Evolutionary conservation across 78 protist genomes (phyloP), one percentile per base, ranked within the genome.

Genomic region (Carpediemonas membranifera): DNA sequence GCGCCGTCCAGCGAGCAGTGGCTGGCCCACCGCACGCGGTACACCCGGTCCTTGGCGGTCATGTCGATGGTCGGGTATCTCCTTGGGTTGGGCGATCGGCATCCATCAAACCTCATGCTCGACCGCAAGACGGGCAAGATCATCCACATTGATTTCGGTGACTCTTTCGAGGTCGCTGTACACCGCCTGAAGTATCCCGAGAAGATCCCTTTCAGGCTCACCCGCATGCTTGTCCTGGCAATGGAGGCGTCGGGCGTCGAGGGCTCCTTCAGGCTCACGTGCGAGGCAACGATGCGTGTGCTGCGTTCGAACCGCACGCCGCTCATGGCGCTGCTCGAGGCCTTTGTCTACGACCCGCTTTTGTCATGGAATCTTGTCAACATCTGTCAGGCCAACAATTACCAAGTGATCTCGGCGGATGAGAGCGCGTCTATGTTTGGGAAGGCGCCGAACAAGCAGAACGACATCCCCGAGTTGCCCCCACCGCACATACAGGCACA

Each of bases 331-430:
- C 90, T 97, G 79, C 84, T 97, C 2, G 99, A 95, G 81, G 99
- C 99, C 13, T 97, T 94, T 69, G 95, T 95, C 16, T 83, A 95
- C 80, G 99, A 97, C 71, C 99, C 99, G 27, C 82, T 97, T 28
- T 80, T 95, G 74, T 87, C 85, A 35, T 97, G 98, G 98, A 54
- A 97, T 13, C 86, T 96, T 30, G 60, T 88, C 15, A 27, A 24
- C 16, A 37, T 13, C 21, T 13, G 47, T 5, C 5, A 41, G 47
- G 47, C 47, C 47, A 9, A 13, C 21, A 41, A 5, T 5, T 9
- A 41, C 47, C 5, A 41, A 9, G 9, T 41, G 47, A 41, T 41
- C 21, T 13, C 21, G 47, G 21, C 5, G 21, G 21, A 41, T 5
- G 47, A 9, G 47, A 41, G 47, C 21, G 47, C 47, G 9, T 5